These are phyloP conservation scores for Leucocoprinus sp. DNA, from an alignment of 768 basidiomycete species.

Conservation along the genomic window DNA sequence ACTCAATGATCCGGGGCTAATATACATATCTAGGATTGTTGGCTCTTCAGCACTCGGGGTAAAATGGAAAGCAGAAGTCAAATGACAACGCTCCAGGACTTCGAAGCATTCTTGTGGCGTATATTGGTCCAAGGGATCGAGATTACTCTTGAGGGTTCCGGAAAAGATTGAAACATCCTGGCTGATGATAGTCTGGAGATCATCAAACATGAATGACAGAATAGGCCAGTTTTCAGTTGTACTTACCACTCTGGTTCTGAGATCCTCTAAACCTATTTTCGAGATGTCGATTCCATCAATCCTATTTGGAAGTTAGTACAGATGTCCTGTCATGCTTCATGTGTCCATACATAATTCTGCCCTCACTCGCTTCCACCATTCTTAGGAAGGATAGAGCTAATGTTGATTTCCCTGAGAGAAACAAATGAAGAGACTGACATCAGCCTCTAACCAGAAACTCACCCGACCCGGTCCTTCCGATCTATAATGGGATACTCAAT, in stretches of 20 bases:
- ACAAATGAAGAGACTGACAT: neutral
- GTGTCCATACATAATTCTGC: slow-evolving; percentile 45
- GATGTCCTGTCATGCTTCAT: neutral
- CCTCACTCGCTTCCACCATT: slow-evolving; percentile 52
- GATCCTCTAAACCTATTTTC: slow-evolving; percentile 58
- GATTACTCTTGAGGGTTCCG: slow-evolving; percentile 64
- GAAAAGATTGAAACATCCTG: slow-evolving; percentile 72
- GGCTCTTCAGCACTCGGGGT: slow-evolving; percentile 23
- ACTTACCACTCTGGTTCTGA: slow-evolving; percentile 52
- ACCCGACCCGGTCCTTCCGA: slow-evolving; percentile 66
- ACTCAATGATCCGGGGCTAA: slow-evolving; percentile 59
- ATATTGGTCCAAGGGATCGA: slow-evolving; percentile 58
- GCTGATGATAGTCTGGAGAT: slow-evolving; percentile 57
- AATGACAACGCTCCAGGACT: slow-evolving; percentile 58
- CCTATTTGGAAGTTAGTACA: slow-evolving; percentile 20
- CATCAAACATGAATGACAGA: neutral
- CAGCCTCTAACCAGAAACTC: slow-evolving; percentile 5
- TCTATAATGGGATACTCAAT: slow-evolving; percentile 24
- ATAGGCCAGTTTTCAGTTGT: neutral
- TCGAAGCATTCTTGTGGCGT: slow-evolving; percentile 55
- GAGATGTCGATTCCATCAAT: slow-evolving; percentile 66
- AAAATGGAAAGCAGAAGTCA: slow-evolving; percentile 36
- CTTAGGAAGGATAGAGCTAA: slow-evolving; percentile 50
- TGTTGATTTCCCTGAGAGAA: slow-evolving; percentile 42
- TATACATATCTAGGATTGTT: slow-evolving; percentile 47